Base-by-base conservation (phyloP, 192 early-diverging fungal species). In the Linnemannia elongata region DNA sequence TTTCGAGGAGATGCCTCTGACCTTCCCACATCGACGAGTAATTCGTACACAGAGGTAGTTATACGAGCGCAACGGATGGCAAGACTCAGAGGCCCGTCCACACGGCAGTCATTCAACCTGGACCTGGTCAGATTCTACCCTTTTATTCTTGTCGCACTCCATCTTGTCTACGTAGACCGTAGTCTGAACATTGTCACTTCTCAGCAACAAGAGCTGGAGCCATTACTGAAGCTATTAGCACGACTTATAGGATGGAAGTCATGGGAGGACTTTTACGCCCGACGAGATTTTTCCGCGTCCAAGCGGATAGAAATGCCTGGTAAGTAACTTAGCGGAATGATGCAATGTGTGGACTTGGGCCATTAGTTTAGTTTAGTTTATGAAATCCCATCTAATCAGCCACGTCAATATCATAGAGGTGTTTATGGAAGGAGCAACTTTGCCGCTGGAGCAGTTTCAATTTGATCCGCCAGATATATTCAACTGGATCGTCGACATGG, bases 91-190 rank as follows among this genome's bases (percentile, higher is more conserved):
- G 69, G 74, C 33, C 69, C 83, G 22, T 74, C 76, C 20, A 74
- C 72, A 22, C 54, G 72, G 27, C 69, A 77, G 22, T 55, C 74
- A 4, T 76, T 47, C 45, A 74, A 77, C 22, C 33, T 80, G 38
- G 82, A 90, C 38, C 12, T 17, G 42, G 60, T 66, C 60, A 66
- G 35, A 13, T 91, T 82, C 76, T 82, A 93, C 49, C 74, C 73
- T 8, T 72, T 57, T 20, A 77, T 93, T 49, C 75, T 93, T 6
- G 57, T 85, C 13, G 75, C 89, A 0, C 73, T 94, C 6, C 93
- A 94, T 78, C 79, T 94, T 0, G 82, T 94, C 30, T 90, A 92
- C 74, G 92, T 94, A 44, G 91, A 94, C 78, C 54, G 92, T 24
- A 89, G 89, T 57, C 76, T 92, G 30, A 84, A 89, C 75, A n/a